Evolutionary conservation across 2,329 filamentous ascomycete species (phyloP), one percentile per base, ranked within the genome.

Genomic region (Amauroascus niger): DNA sequence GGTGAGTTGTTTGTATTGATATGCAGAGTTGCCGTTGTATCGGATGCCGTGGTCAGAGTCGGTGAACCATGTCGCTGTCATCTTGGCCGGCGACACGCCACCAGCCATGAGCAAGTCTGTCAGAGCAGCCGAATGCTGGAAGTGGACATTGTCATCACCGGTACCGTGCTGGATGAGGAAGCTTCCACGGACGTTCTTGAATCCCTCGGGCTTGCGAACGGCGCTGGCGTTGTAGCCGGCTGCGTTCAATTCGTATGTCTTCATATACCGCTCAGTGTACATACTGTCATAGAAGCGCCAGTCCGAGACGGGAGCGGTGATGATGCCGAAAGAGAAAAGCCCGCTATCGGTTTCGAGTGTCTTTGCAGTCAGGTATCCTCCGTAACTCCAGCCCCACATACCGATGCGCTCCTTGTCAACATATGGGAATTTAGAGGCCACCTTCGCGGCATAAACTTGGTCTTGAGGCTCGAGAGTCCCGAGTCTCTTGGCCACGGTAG

Each of bases 221-320:
- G 81, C 81, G 0, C 79, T 79, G 49, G 73, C 71, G 54, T 77
- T 76, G 68, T 87, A 87, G 28, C 82, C 82, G 0, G 67, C 77
- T 0, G 68, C 69, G 62, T 86, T 86, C 39, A 69, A 67, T 2
- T 71, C 68, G 1, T 76, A 73, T 0, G 74, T 79, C 68, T 85
- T 84, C 83, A 87, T 86, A 69, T 84, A 87, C 9, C 83, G 77
- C 66, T 87, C 83, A 0, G 83, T 85, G 65, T 86, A 87, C 73
- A 86, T 79, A 53, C 75, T 78, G 65, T 87, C 82, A 66, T 87
- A 87, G 69, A 86, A 81, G 1, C 82, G 76, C 80, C 81, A 86
- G 68, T 87, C 83, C 1, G 74, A 75, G 0, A 86, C 82, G 0
- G 83, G 83, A 0, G 83, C 83, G 0, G 80, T 81, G 60, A 83